phyloP scores from a whole-genome alignment of 805 yeast species.

The Blastobotrys parvus region DNA sequence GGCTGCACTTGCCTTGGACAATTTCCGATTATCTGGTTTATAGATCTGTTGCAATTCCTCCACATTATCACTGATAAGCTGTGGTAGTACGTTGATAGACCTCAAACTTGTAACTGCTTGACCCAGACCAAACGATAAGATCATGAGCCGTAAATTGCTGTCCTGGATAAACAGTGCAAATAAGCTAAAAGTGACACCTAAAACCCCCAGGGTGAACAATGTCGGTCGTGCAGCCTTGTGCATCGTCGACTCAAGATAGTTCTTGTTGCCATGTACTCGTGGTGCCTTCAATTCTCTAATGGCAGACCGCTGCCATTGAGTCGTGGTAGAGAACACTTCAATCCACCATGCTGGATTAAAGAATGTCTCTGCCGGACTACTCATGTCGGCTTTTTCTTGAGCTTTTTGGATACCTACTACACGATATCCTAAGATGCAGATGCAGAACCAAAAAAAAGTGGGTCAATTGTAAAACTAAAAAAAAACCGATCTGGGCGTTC shows the following conservation, averaged over 20 bases:
- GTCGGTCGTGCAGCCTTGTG: slow-evolving; percentile 5
- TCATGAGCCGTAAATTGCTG: neutral
- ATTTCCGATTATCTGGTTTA: slow-evolving; percentile 1
- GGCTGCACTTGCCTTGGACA: slow-evolving; percentile 6
- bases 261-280: slow-evolving; percentile 5
- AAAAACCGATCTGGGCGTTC: no score
- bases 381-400: no score
- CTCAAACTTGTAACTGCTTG: slow-evolving; percentile 3
- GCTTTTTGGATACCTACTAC: no score
- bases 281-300: slow-evolving; percentile 8
- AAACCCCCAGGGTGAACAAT: slow-evolving; percentile 2
- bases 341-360: no score
- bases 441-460: no score
- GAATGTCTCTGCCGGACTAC: no score
- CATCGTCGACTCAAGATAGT: neutral
- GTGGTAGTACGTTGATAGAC: slow-evolving; percentile 4
- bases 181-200: slow-evolving; percentile 5
- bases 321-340: slow-evolving; percentile 7
- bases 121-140: neutral
- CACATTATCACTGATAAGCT: slow-evolving; percentile 4
- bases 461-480: no score
- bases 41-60: slow-evolving; percentile 4
- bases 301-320: slow-evolving; percentile 7
- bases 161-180: neutral
- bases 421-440: no score